These are phyloP conservation scores for Suhomyces bolitotheri DNA, from an alignment of 1,139 yeast species.

Conservation along the genomic window DNA sequence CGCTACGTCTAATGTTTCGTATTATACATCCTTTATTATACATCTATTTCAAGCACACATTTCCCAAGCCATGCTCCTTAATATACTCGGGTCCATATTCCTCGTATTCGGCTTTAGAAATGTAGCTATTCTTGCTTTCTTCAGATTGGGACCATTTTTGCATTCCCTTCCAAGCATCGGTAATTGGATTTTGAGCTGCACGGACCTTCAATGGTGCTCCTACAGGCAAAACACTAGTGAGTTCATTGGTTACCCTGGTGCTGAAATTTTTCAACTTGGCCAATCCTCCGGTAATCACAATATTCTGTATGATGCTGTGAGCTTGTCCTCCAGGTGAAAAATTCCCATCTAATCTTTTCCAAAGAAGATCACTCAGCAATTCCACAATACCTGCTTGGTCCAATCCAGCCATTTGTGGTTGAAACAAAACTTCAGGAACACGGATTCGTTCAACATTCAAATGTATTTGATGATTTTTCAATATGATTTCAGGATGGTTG, in stretches of 20 bases:
- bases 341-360: slow-evolving; percentile 58
- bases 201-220: slow-evolving; percentile 63
- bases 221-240: slow-evolving; percentile 69
- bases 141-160: slow-evolving; percentile 65
- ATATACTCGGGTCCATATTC: slow-evolving; percentile 90
- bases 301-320: slow-evolving; percentile 54
- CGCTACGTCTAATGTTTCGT: no score
- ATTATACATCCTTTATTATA: slow-evolving; percentile 11
- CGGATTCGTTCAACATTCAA: slow-evolving; percentile 87
- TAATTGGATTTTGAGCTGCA: slow-evolving; percentile 62
- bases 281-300: slow-evolving; percentile 87
- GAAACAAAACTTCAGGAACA: slow-evolving; percentile 88
- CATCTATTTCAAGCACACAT: slow-evolving; percentile 39
- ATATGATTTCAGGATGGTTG: slow-evolving; percentile 45
- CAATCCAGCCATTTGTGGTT: slow-evolving; percentile 92
- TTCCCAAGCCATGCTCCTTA: slow-evolving; percentile 83
- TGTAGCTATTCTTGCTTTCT: slow-evolving; percentile 49
- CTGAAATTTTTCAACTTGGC: slow-evolving; percentile 65
- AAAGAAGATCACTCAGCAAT: slow-evolving; percentile 64
- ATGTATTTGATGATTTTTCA: slow-evolving; percentile 75
- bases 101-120: slow-evolving; percentile 72
- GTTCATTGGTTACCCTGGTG: slow-evolving; percentile 64
- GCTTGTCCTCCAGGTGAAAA: slow-evolving; percentile 55
- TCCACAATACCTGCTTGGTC: slow-evolving; percentile 94
- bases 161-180: slow-evolving; percentile 96